Conservation (phyloP, 2,329 filamentous ascomycete genomes). For the Colletotrichum viniferum region DNA sequence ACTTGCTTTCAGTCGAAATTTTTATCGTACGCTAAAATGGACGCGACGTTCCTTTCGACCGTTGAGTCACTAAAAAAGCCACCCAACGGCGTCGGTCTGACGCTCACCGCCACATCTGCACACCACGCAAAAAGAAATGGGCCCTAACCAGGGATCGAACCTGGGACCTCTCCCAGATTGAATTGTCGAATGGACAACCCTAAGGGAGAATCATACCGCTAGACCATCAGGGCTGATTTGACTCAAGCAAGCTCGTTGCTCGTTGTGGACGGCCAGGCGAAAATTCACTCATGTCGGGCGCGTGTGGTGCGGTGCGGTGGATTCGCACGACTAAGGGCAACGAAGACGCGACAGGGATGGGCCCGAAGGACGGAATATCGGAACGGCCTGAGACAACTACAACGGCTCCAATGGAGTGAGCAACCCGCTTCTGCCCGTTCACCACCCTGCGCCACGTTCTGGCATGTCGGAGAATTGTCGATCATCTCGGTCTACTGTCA, state of each 20-base stretch:
- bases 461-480: not conserved
- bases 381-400: not conserved
- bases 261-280: accelerated
- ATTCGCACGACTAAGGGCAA: not conserved
- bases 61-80: not conserved
- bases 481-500: not conserved
- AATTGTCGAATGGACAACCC: not conserved
- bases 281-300: not conserved
- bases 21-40: not conserved
- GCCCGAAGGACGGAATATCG: not conserved
- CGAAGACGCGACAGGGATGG: not conserved
- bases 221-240: conserved; percentile 12
- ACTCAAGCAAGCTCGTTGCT: not conserved
- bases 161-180: conserved; percentile 14
- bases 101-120: not conserved
- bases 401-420: not conserved
- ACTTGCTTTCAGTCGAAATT: not conserved
- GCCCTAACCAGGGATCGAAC: conserved; percentile 20
- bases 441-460: not conserved
- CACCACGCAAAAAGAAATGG: not conserved
- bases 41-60: not conserved
- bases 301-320: not conserved
- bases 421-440: not conserved
- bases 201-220: conserved; percentile 22
- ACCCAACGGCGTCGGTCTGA: not conserved